Evolutionary conservation across 2,329 filamentous ascomycete genomes (phyloP).

Genomic region (Bipolaris oryzae): DNA sequence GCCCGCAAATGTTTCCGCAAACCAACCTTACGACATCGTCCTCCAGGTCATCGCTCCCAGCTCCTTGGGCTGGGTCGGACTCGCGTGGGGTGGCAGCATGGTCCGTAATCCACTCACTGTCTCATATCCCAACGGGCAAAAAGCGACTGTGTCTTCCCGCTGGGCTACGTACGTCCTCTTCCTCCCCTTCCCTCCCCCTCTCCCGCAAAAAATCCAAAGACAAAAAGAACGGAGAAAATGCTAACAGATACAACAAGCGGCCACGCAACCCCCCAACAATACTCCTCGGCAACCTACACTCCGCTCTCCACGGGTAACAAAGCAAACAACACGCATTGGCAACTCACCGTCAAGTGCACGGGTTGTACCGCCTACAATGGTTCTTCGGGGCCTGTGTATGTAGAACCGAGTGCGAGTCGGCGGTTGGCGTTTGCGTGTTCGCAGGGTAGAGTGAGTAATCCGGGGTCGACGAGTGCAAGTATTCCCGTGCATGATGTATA

Average conservation of each 20-base stretch:
- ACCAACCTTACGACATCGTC: slow-evolving; percentile 34
- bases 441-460: slow-evolving; percentile 25
- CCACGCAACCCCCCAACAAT: slow-evolving; percentile 30
- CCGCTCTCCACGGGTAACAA: slow-evolving; percentile 34
- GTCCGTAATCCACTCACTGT: slow-evolving; percentile 41
- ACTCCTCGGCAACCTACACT: slow-evolving; percentile 34
- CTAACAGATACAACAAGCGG: slow-evolving; percentile 17
- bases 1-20: slow-evolving; percentile 26
- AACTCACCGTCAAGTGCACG: slow-evolving; percentile 38
- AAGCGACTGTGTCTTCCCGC: slow-evolving; percentile 33
- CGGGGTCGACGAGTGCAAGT: slow-evolving; percentile 26
- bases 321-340: slow-evolving; percentile 41
- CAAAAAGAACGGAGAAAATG: not conserved
- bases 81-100: slow-evolving; percentile 43
- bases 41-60: slow-evolving; percentile 38
- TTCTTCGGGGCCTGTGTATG: slow-evolving; percentile 16
- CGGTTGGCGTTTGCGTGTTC: slow-evolving; percentile 36
- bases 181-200: too few species aligned
- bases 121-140: slow-evolving; percentile 36
- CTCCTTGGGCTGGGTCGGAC: slow-evolving; percentile 37
- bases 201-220: too few species aligned
- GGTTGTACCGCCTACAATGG: slow-evolving; percentile 38
- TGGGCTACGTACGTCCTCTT: slow-evolving; percentile 38
- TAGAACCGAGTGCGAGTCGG: slow-evolving; percentile 29
- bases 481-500: slow-evolving; percentile 38